Percentiles rank a stretch among this genome's conserved stretches.
phyloP scores from a whole-genome alignment of 176 grass and related monocot genomes.

The Lolium perenne region DNA sequence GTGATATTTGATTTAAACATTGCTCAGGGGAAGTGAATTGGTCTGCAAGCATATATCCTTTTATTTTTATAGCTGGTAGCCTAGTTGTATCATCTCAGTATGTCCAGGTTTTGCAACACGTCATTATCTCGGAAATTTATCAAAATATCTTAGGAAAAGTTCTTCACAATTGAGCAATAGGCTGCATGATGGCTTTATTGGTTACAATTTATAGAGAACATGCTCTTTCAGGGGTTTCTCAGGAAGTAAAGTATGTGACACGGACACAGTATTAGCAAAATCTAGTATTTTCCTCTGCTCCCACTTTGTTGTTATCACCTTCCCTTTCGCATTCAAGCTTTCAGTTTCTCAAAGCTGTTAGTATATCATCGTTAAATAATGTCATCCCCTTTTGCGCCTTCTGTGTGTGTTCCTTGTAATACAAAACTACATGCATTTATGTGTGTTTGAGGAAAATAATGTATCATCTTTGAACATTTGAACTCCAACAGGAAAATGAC shows the following conservation, averaged over 20 bases:
- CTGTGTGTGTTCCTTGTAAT: background rate
- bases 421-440: background rate
- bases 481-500: constrained; percentile 66
- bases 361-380: constrained; percentile 21
- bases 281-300: background rate
- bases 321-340: background rate
- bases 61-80: background rate
- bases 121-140: background rate
- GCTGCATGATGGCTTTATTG: background rate
- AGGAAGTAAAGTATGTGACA: constrained; percentile 16
- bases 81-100: too few species aligned
- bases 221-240: background rate
- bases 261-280: constrained; percentile 5
- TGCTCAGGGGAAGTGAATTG: background rate
- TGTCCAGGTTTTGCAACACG: background rate
- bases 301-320: background rate
- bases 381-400: background rate
- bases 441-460: background rate
- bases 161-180: background rate
- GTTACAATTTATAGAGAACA: constrained; percentile 4
- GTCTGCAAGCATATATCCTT: background rate
- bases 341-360: constrained; percentile 1
- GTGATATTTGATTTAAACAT: constrained; percentile 16
- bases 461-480: constrained; percentile 31
- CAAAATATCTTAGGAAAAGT: background rate